Evolutionary conservation across 1,139 yeast species (phyloP).

Genomic region (Pneumocystis carinii): DNA sequence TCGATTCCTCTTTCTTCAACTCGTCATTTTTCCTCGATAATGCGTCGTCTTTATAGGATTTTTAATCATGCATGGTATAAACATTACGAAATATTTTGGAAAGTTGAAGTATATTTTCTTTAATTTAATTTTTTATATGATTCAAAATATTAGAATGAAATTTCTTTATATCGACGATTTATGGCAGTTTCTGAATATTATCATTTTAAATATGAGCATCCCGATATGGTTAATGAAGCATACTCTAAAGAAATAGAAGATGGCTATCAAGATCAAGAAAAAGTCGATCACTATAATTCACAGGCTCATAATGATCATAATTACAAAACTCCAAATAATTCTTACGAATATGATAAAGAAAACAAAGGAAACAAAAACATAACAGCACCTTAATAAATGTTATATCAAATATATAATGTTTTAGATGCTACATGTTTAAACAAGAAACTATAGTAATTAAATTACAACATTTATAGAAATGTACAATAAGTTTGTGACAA

Average conservation of each 20-base stretch:
- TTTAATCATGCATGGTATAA: conserved; percentile 6
- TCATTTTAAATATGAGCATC: background rate
- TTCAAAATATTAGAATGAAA: background rate
- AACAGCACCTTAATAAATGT: background rate
- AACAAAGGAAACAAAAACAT: background rate
- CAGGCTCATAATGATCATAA: background rate
- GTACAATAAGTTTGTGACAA: background rate
- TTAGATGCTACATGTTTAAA: background rate
- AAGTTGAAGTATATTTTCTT: background rate
- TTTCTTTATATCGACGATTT: background rate
- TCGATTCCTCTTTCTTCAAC: conserved; percentile 1
- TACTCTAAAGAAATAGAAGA: background rate
- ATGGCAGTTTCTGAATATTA: conserved; percentile 1
- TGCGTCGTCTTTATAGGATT: conserved; percentile 6
- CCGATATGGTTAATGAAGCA: background rate
- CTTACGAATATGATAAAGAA: background rate
- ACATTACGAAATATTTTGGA: conserved; percentile 2
- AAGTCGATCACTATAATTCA: background rate
- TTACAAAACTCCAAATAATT: background rate
- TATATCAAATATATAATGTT: background rate
- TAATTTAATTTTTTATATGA: background rate
- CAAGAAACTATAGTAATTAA: background rate
- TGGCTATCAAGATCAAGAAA: background rate
- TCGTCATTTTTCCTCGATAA: background rate
- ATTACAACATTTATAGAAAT: background rate